Base-by-base conservation (phyloP, 2,329 filamentous ascomycete genomes). In the Pezicula radicicola region DNA sequence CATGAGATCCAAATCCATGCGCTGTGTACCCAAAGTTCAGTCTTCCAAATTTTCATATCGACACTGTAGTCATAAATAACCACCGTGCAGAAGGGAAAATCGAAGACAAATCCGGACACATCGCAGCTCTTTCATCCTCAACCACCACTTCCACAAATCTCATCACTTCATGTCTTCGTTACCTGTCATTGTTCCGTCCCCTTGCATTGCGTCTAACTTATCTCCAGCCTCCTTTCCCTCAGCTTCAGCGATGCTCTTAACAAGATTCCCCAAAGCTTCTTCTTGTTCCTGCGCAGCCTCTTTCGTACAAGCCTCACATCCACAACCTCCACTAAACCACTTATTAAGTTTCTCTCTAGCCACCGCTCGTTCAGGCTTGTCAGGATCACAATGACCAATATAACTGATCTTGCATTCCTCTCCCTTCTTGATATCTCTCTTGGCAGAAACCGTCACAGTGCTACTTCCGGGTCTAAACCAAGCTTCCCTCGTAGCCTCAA, bases 341-440 rank as follows among this genome's bases (percentile, higher is more conserved):
- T 64, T 65, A 4, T 43, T 30, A 5, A 66, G 39, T 57, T 3
- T n/a, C 46, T 13, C 40, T 27, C 30, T 59, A 28, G 4, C 40
- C 37, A 28, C 39, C 42, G 4, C 36, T 28, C 36, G 44, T 33
- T 12, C n/a, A 37, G 6, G 36, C n/a, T 7, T 49, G 42, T 2
- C 30, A 39, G 0, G 41, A 18, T 13, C 59, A 57, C 30, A 46
- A 45, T 65, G 49, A 0, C 61, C 62, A 8, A 66, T 36, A 42
- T 66, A 66, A 6, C 50, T 57, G n/a, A 66, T 66, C 10, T 55
- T 61, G 4, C 63, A 36, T 43, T 66, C 59, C 18, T 66, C 64
- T 0, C 57, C 62, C 13, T 59, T 56, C 41, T 56, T 56, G 15
- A 66, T 60, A 40, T 61, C 47, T 27, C 52, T 41, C 0, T n/a